Evolutionary conservation across 108 stramenopile species (phyloP).

Genomic region (Pelagomonas calceolata): DNA sequence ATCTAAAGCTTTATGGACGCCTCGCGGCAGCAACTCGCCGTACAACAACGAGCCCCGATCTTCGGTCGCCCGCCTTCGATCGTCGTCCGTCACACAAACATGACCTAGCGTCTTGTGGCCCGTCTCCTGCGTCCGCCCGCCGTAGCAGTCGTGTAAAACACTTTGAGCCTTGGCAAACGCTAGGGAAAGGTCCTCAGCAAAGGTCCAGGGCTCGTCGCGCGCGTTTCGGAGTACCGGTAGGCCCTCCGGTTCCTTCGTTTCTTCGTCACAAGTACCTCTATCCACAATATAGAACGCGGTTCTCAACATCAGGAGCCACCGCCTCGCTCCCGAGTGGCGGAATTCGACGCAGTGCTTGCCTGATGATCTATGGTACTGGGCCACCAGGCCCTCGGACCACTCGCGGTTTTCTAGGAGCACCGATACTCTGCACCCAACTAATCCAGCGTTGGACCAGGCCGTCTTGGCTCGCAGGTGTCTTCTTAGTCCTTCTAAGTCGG

Average conservation of each 20-base stretch:
- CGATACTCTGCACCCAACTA: background rate
- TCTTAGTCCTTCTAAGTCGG: background rate
- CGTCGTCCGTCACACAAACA: constrained; percentile 28
- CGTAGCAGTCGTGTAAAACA: background rate
- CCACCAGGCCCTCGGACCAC: background rate
- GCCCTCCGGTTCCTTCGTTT: background rate
- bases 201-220: background rate
- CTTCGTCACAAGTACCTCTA: background rate
- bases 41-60: constrained; percentile 16
- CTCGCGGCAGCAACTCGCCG: constrained; percentile 37
- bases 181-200: background rate
- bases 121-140: background rate
- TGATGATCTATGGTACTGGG: background rate
- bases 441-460: background rate
- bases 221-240: too few species aligned
- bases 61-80: constrained; percentile 15
- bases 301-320: background rate
- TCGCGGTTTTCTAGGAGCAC: background rate
- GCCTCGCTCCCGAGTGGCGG: background rate
- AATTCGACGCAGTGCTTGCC: background rate
- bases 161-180: background rate
- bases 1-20: constrained; percentile 34
- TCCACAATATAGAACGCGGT: background rate
- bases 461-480: background rate
- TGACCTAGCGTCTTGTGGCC: constrained; percentile 21